phyloP scores from a whole-genome alignment of 768 basidiomycete species.

The Cubamyces lactineus region DNA sequence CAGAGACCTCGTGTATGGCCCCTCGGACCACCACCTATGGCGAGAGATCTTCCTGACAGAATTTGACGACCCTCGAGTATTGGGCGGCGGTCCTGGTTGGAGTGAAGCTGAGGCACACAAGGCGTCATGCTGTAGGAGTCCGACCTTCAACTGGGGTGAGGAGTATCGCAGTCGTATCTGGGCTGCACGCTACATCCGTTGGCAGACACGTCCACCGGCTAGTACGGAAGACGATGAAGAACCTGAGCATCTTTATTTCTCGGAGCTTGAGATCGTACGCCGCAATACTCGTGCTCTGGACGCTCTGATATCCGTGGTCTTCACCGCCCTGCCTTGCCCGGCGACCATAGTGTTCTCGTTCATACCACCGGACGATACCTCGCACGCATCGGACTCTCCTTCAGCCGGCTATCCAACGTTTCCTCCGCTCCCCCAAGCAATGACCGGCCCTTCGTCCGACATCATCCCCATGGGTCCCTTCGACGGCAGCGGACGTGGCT shows the following conservation, averaged over 20 bases:
- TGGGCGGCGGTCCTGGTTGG: conserved; percentile 20
- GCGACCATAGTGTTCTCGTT: conserved; percentile 30
- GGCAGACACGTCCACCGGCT: conserved; percentile 8
- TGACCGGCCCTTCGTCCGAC: conserved; percentile 25
- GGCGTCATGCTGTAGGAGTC: not conserved
- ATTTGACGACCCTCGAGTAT: conserved; percentile 40
- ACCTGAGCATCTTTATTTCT: not conserved
- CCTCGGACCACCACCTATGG: conserved; percentile 42
- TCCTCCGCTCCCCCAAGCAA: conserved; percentile 38
- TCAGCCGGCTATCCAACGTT: conserved; percentile 30
- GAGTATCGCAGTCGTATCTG: conserved; percentile 33
- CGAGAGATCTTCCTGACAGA: conserved; percentile 40
- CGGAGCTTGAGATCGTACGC: not conserved
- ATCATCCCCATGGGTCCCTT: not conserved
- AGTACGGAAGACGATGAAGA: not conserved
- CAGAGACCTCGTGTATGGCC: conserved; percentile 36
- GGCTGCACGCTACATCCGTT: conserved; percentile 30
- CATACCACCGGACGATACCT: conserved; percentile 3
- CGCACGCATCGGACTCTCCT: not conserved
- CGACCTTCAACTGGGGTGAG: conserved; percentile 29
- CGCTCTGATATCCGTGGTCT: conserved; percentile 39
- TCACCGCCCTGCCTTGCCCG: conserved; percentile 36
- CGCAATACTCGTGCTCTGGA: conserved; percentile 30
- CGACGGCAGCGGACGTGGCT: conserved; percentile 1
- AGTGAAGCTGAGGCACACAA: not conserved